A percentile compares a stretch with the other conserved stretches of the same genome.
Evolutionary conservation across 2,329 filamentous ascomycete species (phyloP).

Genomic region (Emergomyces orientalis): DNA sequence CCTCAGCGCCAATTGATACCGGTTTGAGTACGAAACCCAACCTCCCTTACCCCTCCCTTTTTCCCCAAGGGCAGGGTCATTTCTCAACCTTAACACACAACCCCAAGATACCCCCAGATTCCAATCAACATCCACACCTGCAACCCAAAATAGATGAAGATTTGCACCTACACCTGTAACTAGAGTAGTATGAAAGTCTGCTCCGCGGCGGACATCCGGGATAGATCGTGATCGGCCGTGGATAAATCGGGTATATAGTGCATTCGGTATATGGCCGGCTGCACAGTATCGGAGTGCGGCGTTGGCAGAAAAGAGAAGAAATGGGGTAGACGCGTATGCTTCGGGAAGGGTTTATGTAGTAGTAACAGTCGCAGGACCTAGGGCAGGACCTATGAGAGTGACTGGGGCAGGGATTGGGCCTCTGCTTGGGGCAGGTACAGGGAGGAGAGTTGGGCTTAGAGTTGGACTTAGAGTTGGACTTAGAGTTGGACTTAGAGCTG

Average conservation of each 20-base stretch:
- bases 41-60: neutral
- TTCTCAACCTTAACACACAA: neutral
- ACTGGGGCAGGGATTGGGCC: slow-evolving; percentile 12
- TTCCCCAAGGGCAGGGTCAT: neutral
- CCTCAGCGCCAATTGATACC: neutral
- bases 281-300: neutral
- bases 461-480: neutral
- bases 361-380: slow-evolving; percentile 1
- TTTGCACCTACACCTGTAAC: neutral
- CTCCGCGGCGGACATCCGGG: slow-evolving; percentile 5
- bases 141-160: neutral
- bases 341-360: slow-evolving; percentile 1
- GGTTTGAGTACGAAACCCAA: neutral
- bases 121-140: neutral
- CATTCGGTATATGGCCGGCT: neutral
- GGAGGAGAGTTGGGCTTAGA: slow-evolving; percentile 1
- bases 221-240: slow-evolving; percentile 6
- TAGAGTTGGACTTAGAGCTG: slow-evolving; percentile 14
- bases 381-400: neutral
- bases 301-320: neutral
- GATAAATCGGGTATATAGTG: neutral
- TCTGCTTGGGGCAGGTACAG: slow-evolving; percentile 10
- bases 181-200: neutral
- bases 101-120: neutral
- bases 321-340: slow-evolving; percentile 1